Evolutionary conservation across 164 flowering plant genomes (phyloP).

Genomic region (Taxillus chinensis): DNA sequence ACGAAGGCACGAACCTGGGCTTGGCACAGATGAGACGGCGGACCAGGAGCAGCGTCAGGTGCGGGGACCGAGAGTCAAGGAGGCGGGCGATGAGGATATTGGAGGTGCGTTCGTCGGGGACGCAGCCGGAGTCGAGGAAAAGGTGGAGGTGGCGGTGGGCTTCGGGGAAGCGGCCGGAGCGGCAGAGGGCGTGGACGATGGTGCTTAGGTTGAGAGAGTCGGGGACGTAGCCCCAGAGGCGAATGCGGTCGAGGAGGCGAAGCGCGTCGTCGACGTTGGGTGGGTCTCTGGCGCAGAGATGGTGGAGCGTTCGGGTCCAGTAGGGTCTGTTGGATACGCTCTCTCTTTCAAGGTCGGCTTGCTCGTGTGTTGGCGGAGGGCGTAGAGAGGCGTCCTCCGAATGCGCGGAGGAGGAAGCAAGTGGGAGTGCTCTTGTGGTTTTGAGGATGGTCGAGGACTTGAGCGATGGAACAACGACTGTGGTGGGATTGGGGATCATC

Average conservation of each 20-base stretch:
- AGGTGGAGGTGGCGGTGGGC: conserved; percentile 58
- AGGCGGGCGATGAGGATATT: conserved; percentile 73
- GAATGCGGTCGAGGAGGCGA: conserved; percentile 45
- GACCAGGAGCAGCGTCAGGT: conserved; percentile 27
- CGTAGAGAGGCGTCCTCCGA: background rate
- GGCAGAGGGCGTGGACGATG: conserved; percentile 71
- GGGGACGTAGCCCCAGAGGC: conserved; percentile 51
- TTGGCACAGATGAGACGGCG: conserved; percentile 24
- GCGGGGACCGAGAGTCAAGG: conserved; percentile 41
- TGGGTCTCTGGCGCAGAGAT: conserved; percentile 33
- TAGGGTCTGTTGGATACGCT: conserved; percentile 25
- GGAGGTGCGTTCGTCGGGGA: conserved; percentile 75
- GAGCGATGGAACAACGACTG: no score
- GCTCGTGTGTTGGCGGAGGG: background rate
- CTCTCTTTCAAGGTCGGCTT: background rate
- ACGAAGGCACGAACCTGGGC: conserved; percentile 65
- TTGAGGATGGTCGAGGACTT: no score
- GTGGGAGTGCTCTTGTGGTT: no score
- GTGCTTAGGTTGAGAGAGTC: conserved; percentile 56
- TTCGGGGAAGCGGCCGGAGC: conserved; percentile 49
- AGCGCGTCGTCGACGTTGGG: conserved; percentile 55
- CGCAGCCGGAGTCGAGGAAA: conserved; percentile 25
- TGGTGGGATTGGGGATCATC: no score
- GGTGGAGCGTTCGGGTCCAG: conserved; percentile 62
- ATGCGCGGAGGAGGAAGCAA: no score